Conservation (phyloP, 345 rosid genomes). For the Salix arbutifolia region DNA sequence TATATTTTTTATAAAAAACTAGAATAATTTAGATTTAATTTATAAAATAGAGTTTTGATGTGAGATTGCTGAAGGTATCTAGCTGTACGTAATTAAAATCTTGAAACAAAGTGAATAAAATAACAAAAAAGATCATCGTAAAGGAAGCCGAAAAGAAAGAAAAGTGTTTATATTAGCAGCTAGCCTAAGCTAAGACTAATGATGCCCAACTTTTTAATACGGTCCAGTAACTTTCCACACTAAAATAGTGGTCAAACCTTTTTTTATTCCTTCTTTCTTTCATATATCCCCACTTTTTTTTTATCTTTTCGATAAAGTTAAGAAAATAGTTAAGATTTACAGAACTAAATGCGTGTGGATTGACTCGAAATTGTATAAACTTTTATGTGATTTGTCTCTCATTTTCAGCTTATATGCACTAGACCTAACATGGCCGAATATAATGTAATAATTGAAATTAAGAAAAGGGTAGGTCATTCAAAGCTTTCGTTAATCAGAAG, state of each 20-base stretch:
- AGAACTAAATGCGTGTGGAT: neutral
- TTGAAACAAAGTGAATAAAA: neutral
- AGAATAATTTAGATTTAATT: too few relatives aligned
- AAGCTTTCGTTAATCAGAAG: neutral
- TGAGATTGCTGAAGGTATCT: too few relatives aligned
- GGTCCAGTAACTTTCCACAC: neutral
- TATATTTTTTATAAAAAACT: too few relatives aligned
- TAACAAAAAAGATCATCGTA: neutral
- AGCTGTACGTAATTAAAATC: neutral
- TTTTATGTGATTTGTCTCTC: neutral
- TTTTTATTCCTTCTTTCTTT: neutral
- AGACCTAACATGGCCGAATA: neutral
- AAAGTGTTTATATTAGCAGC: neutral
- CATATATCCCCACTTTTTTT: neutral
- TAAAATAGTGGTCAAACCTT: neutral
- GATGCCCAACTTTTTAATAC: conserved; percentile 7
- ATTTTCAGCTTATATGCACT: neutral
- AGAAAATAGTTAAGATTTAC: neutral
- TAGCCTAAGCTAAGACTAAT: neutral
- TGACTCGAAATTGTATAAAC: neutral
- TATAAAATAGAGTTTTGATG: too few relatives aligned
- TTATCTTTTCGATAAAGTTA: neutral
- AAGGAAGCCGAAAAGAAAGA: conserved; percentile 9
- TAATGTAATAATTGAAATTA: neutral
- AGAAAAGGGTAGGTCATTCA: neutral